Evolutionary conservation across 2,329 filamentous ascomycete species (phyloP).

Genomic region (Chalara sp.): DNA sequence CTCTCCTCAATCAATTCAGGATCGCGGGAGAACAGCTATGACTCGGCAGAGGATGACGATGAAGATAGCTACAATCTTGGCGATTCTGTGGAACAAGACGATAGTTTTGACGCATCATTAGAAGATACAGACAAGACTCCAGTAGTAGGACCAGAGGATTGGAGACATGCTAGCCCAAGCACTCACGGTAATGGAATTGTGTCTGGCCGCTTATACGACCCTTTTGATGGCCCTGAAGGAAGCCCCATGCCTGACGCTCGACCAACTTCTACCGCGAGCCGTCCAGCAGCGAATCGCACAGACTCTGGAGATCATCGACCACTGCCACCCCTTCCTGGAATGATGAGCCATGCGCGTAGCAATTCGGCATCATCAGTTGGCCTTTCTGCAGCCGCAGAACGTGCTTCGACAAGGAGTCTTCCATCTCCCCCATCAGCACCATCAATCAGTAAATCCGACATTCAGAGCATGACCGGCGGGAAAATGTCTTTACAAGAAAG

Average conservation of each 20-base stretch:
- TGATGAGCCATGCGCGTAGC: conserved; percentile 34
- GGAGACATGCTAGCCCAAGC: conserved; percentile 65
- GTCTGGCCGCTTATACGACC: conserved; percentile 44
- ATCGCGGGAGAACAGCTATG: conserved; percentile 89
- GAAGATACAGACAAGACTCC: conserved; percentile 97
- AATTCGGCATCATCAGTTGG: conserved; percentile 52
- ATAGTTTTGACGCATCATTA: conserved; percentile 92
- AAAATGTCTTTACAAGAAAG: conserved; percentile 83
- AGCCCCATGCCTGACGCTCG: conserved; percentile 57
- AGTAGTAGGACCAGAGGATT: conserved; percentile 94
- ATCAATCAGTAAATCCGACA: conserved; percentile 66
- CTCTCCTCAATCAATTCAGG: conserved; percentile 86
- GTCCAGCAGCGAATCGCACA: conserved; percentile 53
- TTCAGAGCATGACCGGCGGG: conserved; percentile 65
- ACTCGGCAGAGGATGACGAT: conserved; percentile 71
- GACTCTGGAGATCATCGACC: conserved; percentile 79
- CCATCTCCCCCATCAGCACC: conserved; percentile 66
- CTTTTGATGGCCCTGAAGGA: conserved; percentile 55
- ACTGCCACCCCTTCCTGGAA: conserved; percentile 76
- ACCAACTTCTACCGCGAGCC: conserved; percentile 28
- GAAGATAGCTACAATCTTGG: conserved; percentile 51
- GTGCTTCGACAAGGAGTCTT: conserved; percentile 60
- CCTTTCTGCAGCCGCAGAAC: conserved; percentile 66
- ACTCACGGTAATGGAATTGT: conserved; percentile 20
- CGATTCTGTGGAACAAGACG: conserved; percentile 55